Conservation (phyloP, 331 rosid genomes). For the Phaseolus coccineus region DNA sequence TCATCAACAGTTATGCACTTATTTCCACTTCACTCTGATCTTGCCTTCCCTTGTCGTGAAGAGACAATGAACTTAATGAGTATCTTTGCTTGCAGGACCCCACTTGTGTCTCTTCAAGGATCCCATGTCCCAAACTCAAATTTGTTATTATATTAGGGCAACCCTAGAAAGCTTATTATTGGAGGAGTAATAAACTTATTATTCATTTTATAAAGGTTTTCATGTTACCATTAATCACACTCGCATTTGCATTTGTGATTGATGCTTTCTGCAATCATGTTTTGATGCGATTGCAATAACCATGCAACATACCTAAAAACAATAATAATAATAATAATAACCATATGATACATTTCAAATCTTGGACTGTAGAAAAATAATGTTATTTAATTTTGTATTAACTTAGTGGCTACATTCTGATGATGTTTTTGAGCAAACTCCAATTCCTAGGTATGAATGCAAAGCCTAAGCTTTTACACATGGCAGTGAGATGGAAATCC, state of each 20-base stretch:
- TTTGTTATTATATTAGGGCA: background rate
- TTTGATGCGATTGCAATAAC: background rate
- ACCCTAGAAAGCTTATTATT: background rate
- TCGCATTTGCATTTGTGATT: background rate
- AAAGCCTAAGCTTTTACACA: conserved; percentile 32
- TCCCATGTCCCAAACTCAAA: background rate
- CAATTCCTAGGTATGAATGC: conserved; percentile 30
- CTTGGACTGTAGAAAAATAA: no score
- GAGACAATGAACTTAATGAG: conserved; percentile 39
- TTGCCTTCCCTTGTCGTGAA: conserved; percentile 53
- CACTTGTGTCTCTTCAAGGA: conserved; percentile 26
- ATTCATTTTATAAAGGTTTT: background rate
- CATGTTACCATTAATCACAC: background rate
- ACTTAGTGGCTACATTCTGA: background rate
- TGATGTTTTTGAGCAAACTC: conserved; percentile 9
- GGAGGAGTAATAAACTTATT: background rate
- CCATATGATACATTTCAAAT: no score
- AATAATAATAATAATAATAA: no score
- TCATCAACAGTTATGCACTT: conserved; percentile 38
- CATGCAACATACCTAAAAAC: background rate
- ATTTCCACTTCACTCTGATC: conserved; percentile 38
- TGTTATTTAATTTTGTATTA: no score
- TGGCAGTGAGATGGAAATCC: conserved; percentile 44
- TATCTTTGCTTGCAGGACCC: background rate
- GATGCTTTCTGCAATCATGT: background rate